These are phyloP conservation scores for Neonectria magnoliae DNA, from an alignment of 2,329 filamentous ascomycete species.

Conservation along the genomic window DNA sequence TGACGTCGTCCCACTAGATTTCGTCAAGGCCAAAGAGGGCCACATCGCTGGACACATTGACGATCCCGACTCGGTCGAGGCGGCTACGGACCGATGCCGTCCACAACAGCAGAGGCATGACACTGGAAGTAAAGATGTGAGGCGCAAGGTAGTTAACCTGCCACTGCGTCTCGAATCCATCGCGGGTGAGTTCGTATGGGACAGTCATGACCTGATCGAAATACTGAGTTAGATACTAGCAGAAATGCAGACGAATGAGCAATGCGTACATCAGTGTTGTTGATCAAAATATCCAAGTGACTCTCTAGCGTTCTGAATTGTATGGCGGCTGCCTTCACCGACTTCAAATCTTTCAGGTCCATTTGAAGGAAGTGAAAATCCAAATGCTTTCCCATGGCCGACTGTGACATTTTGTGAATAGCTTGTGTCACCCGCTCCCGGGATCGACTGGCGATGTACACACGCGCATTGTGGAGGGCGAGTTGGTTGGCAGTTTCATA, in stretches of 20 bases:
- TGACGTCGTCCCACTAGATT: slow-evolving; percentile 38
- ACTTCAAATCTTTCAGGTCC: too few relatives aligned
- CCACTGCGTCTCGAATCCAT: slow-evolving; percentile 38
- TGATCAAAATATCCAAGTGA: slow-evolving; percentile 29
- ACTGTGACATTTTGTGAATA: too few relatives aligned
- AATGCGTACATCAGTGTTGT: slow-evolving; percentile 21
- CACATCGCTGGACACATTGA: slow-evolving; percentile 41
- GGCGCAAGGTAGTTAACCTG: slow-evolving; percentile 37
- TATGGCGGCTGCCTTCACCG: too few relatives aligned
- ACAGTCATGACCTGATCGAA: slow-evolving; percentile 32
- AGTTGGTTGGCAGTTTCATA: too few relatives aligned
- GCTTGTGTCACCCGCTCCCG: too few relatives aligned
- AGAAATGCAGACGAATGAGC: neutral
- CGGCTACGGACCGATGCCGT: slow-evolving; percentile 20
- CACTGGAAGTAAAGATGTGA: slow-evolving; percentile 30
- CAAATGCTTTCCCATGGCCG: too few relatives aligned
- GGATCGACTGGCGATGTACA: too few relatives aligned
- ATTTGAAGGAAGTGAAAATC: too few relatives aligned
- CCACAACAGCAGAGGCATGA: slow-evolving; percentile 29
- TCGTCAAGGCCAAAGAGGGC: slow-evolving; percentile 28
- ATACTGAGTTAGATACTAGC: slow-evolving; percentile 16
- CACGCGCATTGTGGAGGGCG: too few relatives aligned
- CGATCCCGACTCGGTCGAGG: slow-evolving; percentile 32
- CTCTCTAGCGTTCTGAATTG: slow-evolving; percentile 14
- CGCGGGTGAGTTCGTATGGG: slow-evolving; percentile 33